Evolutionary conservation across 257 asterid species (phyloP), one percentile per base, ranked within the genome.

Genomic region (Solanum habrochaites): DNA sequence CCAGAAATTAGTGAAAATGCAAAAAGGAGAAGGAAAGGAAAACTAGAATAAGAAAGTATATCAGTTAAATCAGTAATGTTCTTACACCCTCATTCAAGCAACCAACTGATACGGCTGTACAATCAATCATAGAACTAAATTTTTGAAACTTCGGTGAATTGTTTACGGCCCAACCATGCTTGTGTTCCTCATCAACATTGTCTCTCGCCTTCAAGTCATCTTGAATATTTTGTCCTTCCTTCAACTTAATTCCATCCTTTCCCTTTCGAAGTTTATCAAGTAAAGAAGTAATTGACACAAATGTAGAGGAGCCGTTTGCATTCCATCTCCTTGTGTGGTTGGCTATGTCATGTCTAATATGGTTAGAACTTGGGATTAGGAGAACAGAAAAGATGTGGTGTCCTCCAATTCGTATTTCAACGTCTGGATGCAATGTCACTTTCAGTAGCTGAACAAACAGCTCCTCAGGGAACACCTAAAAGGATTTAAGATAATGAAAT

Each of bases 181-280:
- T 93, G 92, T 85, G 35, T 66, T 95, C 99, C 77, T 93, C 98
- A 58, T 94, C 98, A 40, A 83, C 88, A 83, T 83, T 87, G 74
- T 93, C 92, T 83, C 86, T 80, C 85, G 89, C 94, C 71, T 91
- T 94, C 77, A 85, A 84, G 82, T 92, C 96, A 56, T 93, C 95
- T 14, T 91, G 93, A 88, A 86, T 91, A 87, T 87, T n/a, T 73
- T 31, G 83, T 66, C 87, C 96, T 70, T 86, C 88, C 47, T 86
- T 93, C 27, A 43, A 89, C 81, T 93, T 92, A 85, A 91, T 82
- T 83, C 94, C 93, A 69, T 94, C 88, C 81, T 93, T 93, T 89
- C 93, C 99, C 88, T 92, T 91, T 20, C 98, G 96, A 77, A 97
- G 99, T 92, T 96, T 97, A 91, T 97, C 98, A 49, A 97, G 98